Evolutionary conservation across 495 filamentous ascomycete species (phyloP).

Genomic region (Xylaria flabelliformis): DNA sequence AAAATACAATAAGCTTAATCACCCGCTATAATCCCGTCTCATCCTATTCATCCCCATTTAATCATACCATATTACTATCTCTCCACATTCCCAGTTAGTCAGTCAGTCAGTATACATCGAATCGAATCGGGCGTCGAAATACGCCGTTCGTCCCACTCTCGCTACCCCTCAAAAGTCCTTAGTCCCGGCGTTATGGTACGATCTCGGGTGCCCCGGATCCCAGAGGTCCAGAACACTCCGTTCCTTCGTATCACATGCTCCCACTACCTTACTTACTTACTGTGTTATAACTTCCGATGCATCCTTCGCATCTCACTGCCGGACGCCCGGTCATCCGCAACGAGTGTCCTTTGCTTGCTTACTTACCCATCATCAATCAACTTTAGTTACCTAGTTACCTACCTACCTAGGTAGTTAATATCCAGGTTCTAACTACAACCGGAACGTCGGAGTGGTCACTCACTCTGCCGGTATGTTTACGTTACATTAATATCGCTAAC

Average conservation of each 20-base stretch:
- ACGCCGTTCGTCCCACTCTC: not conserved
- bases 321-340: not conserved
- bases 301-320: not conserved
- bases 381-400: too few species aligned
- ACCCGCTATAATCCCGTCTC: not conserved
- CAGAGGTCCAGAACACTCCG: not conserved
- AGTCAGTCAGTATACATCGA: not conserved
- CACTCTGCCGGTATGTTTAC: not conserved
- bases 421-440: not conserved
- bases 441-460: not conserved
- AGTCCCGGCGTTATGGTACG: constrained; percentile 9
- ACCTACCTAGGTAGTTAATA: not conserved
- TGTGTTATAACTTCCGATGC: not conserved
- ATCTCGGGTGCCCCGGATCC: constrained; percentile 2
- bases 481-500: not conserved
- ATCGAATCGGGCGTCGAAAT: not conserved
- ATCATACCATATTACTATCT: not conserved
- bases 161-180: not conserved
- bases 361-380: not conserved
- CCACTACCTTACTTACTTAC: not conserved
- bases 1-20: not conserved
- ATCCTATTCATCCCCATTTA: not conserved
- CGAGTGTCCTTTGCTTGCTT: not conserved
- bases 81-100: not conserved
- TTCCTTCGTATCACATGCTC: constrained; percentile 1